phyloP scores from a whole-genome alignment of 1,139 yeast species.

The Taphrina sp. region DNA sequence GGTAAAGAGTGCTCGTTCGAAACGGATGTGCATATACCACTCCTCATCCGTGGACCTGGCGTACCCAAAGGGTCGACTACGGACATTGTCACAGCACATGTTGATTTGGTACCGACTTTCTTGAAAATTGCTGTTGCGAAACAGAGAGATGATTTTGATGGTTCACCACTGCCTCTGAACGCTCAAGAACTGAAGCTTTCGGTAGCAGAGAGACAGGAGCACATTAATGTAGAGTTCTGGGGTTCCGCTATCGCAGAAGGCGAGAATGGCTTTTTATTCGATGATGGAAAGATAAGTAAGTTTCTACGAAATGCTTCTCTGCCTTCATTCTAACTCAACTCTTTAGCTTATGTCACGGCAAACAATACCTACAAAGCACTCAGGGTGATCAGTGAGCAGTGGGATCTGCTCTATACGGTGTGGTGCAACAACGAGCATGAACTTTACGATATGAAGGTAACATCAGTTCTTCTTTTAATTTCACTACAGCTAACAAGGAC shows the following conservation, averaged over 20 bases:
- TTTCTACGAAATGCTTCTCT: background rate
- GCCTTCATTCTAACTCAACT: too few relatives aligned
- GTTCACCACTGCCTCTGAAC: slow-evolving; percentile 13
- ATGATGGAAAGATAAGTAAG: background rate
- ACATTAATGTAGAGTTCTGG: slow-evolving; percentile 31
- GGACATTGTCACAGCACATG: slow-evolving; percentile 19
- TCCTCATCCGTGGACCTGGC: slow-evolving; percentile 32
- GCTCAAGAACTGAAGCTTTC: background rate
- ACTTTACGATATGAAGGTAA: slow-evolving; percentile 20
- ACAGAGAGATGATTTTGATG: slow-evolving; percentile 17
- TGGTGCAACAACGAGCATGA: slow-evolving; percentile 32
- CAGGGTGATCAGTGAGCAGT: slow-evolving; percentile 13
- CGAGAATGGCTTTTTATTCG: background rate
- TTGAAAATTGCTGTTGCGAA: slow-evolving; percentile 17
- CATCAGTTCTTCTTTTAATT: background rate
- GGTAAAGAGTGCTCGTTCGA: slow-evolving; percentile 32
- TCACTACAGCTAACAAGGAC: background rate
- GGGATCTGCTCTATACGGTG: slow-evolving; percentile 27
- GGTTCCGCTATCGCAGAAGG: slow-evolving; percentile 23
- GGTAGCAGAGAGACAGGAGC: slow-evolving; percentile 9
- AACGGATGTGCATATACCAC: slow-evolving; percentile 31
- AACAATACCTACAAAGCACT: slow-evolving; percentile 32
- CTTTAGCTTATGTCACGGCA: background rate
- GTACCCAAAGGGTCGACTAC: slow-evolving; percentile 9
- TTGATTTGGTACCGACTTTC: slow-evolving; percentile 30